phyloP scores from a whole-genome alignment of 1,284 basidiomycete species.

The Rhodotorula sp. region DNA sequence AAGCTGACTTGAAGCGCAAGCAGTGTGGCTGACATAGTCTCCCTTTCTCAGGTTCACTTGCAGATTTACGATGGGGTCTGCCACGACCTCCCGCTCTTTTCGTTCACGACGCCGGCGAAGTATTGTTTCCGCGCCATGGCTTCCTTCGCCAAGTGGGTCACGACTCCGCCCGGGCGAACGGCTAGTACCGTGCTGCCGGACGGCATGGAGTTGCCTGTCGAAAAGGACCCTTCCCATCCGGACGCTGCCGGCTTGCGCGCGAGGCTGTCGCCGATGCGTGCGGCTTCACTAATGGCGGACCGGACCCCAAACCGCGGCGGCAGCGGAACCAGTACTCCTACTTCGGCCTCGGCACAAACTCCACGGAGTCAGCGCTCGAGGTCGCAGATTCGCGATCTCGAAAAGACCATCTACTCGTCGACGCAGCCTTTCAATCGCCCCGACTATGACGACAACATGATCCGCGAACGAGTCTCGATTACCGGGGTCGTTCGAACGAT shows the following conservation, averaged over 20 bases:
- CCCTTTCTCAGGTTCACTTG: conserved; percentile 64
- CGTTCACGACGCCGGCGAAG: conserved; percentile 50
- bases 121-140: conserved; percentile 51
- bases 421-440: conserved; percentile 41
- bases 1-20: neutral
- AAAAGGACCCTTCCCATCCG: conserved; percentile 9
- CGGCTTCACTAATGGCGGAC: neutral
- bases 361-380: neutral
- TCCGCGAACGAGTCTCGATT: conserved; percentile 82
- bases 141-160: conserved; percentile 44
- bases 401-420: conserved; percentile 43
- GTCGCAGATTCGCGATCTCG: conserved; percentile 18
- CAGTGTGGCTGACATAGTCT: neutral
- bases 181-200: neutral
- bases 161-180: conserved; percentile 7
- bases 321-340: neutral
- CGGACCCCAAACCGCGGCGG: neutral
- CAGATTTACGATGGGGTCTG: conserved; percentile 62
- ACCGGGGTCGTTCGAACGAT: conserved; percentile 73
- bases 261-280: neutral
- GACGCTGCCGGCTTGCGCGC: conserved; percentile 1
- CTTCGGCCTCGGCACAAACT: neutral
- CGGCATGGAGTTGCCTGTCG: conserved; percentile 21
- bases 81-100: conserved; percentile 54
- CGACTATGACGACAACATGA: conserved; percentile 57